Evolutionary conservation across 805 yeast genomes (phyloP).

Genomic region (Candida argentea): DNA sequence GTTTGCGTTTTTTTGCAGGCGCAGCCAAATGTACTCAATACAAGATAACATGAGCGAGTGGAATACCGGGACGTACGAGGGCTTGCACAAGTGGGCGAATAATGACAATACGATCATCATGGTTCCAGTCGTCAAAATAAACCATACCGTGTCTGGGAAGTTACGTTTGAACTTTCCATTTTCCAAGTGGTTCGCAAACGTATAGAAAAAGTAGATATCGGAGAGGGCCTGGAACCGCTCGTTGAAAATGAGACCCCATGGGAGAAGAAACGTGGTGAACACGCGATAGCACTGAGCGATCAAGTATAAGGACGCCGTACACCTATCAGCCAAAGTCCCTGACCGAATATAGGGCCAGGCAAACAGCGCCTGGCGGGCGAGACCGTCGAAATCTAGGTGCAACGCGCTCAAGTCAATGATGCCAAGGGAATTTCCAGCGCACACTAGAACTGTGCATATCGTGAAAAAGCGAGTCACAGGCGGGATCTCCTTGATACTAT

Average conservation of each 20-base stretch:
- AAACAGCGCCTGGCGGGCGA: not conserved
- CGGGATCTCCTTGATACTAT: slow-evolving; percentile 33
- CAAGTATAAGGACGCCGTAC: not conserved
- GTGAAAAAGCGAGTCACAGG: slow-evolving; percentile 53
- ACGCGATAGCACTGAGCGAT: slow-evolving; percentile 34
- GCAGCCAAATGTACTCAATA: slow-evolving; percentile 53
- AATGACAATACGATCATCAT: slow-evolving; percentile 28
- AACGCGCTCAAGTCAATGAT: not conserved
- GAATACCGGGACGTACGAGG: slow-evolving; percentile 9
- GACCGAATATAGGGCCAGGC: not conserved
- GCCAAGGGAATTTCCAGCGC: slow-evolving; percentile 1
- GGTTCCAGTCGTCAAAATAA: slow-evolving; percentile 39
- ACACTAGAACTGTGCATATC: slow-evolving; percentile 33
- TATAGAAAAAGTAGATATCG: slow-evolving; percentile 48
- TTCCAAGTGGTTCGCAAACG: slow-evolving; percentile 48
- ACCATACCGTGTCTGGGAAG: slow-evolving; percentile 49
- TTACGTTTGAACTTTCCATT: slow-evolving; percentile 37
- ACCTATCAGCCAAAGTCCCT: no score
- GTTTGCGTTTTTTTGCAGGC: slow-evolving; percentile 41
- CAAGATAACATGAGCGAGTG: slow-evolving; percentile 41
- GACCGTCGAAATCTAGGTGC: not conserved
- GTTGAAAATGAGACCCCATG: slow-evolving; percentile 17
- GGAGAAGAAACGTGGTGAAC: slow-evolving; percentile 41
- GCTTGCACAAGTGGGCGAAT: slow-evolving; percentile 13
- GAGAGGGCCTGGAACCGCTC: slow-evolving; percentile 22